These are phyloP conservation scores for Breviolum minutum DNA, from an alignment of 73 alveolate species.

Conservation along the genomic window DNA sequence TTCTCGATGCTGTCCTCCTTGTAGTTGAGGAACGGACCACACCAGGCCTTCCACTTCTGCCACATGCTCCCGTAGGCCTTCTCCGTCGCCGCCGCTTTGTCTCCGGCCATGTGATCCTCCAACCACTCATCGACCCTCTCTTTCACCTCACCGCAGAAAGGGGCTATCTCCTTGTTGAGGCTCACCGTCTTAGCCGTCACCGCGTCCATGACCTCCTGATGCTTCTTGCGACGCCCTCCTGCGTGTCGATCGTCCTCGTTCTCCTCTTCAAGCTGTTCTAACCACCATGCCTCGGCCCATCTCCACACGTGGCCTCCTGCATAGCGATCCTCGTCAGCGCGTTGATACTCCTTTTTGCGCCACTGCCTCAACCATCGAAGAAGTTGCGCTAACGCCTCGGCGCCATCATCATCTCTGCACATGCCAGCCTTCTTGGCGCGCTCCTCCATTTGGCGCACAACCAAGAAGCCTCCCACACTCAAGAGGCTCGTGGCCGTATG, in stretches of 20 bases:
- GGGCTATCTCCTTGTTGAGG: background rate
- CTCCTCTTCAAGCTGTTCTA: background rate
- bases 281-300: background rate
- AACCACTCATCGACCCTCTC: slow-evolving; percentile 15
- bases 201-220: background rate
- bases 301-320: background rate
- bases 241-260: background rate
- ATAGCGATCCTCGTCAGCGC: background rate
- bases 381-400: background rate
- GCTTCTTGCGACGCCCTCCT: background rate
- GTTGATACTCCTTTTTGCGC: background rate
- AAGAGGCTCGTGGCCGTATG: background rate
- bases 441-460: background rate
- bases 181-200: background rate
- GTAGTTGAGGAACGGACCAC: background rate
- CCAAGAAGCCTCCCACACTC: background rate
- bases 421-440: background rate
- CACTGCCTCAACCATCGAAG: background rate
- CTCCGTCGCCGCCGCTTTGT: background rate
- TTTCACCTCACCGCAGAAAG: background rate
- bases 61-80: background rate
- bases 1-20: background rate
- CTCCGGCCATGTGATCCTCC: background rate
- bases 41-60: background rate
- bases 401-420: background rate